phyloP scores from a whole-genome alignment of 2,329 filamentous ascomycete genomes.

The Colletotrichum sp. region DNA sequence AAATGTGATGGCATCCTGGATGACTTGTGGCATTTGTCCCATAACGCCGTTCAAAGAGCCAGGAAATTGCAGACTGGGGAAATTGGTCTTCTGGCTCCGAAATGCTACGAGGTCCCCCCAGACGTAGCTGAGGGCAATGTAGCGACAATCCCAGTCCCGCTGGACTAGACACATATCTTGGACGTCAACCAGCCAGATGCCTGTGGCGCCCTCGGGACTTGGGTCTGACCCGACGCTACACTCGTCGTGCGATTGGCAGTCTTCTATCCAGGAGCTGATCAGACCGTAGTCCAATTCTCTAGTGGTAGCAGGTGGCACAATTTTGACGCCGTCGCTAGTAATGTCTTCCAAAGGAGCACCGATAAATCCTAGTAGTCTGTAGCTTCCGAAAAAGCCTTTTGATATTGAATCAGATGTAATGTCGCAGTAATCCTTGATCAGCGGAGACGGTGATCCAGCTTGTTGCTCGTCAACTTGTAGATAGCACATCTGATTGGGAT shows the following conservation, averaged over 20 bases:
- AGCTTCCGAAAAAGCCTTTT: not conserved
- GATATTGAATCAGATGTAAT: not conserved
- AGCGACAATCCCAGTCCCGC: not conserved
- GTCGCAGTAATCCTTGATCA: not conserved
- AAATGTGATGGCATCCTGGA: not conserved
- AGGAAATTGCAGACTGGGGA: not conserved
- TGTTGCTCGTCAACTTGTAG: not conserved
- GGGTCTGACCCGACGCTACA: not conserved
- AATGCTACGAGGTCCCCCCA: not conserved
- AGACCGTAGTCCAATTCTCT: not conserved
- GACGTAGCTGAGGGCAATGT: not conserved
- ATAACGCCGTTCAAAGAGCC: not conserved
- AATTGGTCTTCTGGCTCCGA: not conserved
- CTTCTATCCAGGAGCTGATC: not conserved
- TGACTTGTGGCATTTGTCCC: not conserved
- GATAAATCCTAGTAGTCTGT: not conserved
- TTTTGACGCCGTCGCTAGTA: accelerated
- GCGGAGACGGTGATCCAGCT: accelerated
- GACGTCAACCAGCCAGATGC: not conserved
- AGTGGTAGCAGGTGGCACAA: accelerated
- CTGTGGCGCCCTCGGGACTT: not conserved
- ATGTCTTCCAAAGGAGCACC: not conserved
- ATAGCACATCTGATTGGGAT: not conserved
- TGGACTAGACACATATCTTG: not conserved
- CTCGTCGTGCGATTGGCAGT: not conserved